Base-by-base conservation (phyloP, 768 basidiomycete genomes). In the Stropharia rugosoannulata region DNA sequence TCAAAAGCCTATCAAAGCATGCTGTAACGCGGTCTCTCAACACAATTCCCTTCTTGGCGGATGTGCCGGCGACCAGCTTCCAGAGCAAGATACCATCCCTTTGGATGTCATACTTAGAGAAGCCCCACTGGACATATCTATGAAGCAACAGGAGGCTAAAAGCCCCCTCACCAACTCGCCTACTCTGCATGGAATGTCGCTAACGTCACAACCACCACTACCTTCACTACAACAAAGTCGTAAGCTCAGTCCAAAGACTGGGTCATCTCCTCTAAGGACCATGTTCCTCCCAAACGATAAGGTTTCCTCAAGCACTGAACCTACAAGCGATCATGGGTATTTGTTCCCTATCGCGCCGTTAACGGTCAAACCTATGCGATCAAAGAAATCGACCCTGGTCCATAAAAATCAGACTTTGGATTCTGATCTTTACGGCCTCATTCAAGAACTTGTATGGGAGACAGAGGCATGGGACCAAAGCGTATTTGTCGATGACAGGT, bases 381-480 rank as follows among this genome's bases (percentile, higher is more conserved):
- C 27, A 5, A 39, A 51, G 29, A 42, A 40, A 4, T 13, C 49
- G 16, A 13, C 16, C 13, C 12, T 19, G 4, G 9, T n/a, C 27
- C 41, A 44, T 11, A 29, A 37, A 45, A 44, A 37, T 5, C 41
- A 52, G 35, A 39, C 13, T 51, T 52, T 70, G 5, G 68, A 73
- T 44, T 63, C 67, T 46, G 64, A 67, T 27, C 61, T 36, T 62
- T 78, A 29, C 12, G 72, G 67, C 9, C 70, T 83, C 12, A 76
- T 83, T 32, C 72, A 73, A 13, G 79, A 81, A 61, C 71, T 83
- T 36, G 76, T 77, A 1, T 74, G 78, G 43, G 80, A 80, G 59
- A 77, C 79, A 15, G 79, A 68, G 47, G 74, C 73, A 37, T 83
- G 81, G 81, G 80, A 82, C 58, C 67, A 73, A 13, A 76, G 71